These are phyloP conservation scores for Colletotrichum chrysophilum DNA, from an alignment of 2,329 filamentous ascomycete genomes.

Conservation along the genomic window DNA sequence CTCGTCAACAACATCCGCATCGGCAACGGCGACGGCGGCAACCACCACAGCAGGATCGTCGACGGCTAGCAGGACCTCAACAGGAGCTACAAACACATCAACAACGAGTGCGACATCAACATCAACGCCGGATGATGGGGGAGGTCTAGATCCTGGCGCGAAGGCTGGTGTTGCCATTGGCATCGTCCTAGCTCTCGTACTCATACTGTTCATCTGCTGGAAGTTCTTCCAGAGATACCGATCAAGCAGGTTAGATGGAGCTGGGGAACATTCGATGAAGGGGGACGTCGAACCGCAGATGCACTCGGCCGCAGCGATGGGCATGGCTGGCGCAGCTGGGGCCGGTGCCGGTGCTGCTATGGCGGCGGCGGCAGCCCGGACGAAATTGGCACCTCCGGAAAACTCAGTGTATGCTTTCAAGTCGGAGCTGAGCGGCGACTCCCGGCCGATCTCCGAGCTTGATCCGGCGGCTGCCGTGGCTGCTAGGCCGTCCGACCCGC, in stretches of 20 bases:
- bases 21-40: neutral
- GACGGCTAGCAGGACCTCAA: neutral
- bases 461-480: constrained; percentile 5
- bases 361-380: neutral
- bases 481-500: neutral
- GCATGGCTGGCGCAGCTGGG: neutral
- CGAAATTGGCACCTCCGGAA: neutral
- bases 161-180: constrained; percentile 17
- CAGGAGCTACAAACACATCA: neutral
- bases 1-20: neutral
- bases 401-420: constrained; percentile 1
- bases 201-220: constrained; percentile 4
- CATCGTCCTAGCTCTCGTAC: neutral
- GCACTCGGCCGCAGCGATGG: neutral
- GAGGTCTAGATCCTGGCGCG: neutral
- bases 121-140: neutral
- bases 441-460: neutral
- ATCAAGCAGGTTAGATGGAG: neutral
- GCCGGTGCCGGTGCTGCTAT: neutral
- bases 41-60: neutral
- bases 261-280: neutral
- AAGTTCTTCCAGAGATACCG: constrained; percentile 3
- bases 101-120: neutral
- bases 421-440: constrained; percentile 10
- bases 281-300: neutral